Base-by-base conservation (phyloP, 192 early-diverging fungal genomes). In the Fimicolochytrium jonesii region DNA sequence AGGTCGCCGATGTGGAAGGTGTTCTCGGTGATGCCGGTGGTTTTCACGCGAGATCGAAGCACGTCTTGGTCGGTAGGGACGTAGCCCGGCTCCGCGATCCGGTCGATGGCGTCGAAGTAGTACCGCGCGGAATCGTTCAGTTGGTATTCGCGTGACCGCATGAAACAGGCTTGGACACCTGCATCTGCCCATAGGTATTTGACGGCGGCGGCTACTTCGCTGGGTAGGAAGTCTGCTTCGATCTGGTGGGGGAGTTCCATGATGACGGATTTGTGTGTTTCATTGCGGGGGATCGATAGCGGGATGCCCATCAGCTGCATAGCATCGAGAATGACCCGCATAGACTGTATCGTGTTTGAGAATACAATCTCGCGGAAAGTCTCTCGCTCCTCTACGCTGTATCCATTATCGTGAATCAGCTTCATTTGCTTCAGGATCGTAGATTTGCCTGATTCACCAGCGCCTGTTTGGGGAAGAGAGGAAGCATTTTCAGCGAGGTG, bases 361-460 rank as follows among this genome's bases (percentile, higher is more conserved):
- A 94, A 94, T 56, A 98, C 93, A 56, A 95, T 90, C 71, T 92
- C 91, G 74, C 89, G 92, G 81, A 94, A 96, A 34, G 87, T 87
- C 66, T 90, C 90, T 53, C 88, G 80, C 73, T 98, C 95, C 45
- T 93, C 88, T 28, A 79, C 73, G 47, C 84, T 87, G 78, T 92
- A 98, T 4, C 93, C 93, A 54, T 84, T 86, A 58, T 90, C 93
- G 71, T 98, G 92, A 60, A 98, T 95, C 51, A 98, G 84, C 70
- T 92, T 93, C 92, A 98, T 95, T 69, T 98, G 95, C 73, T 98
- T 98, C 51, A 98, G 79, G 66, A 98, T 92, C 17, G 95, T 98
- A 42, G 87, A 90, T 77, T 98, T 98, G 52, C 95, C 95, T 6
- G 95, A 96, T 76, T 98, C 95, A 61, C 95, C 95, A 43, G 95